A percentile compares a stretch with the other conserved stretches of the same genome.
Conservation (phyloP, 23 red algal species). For the Gracilaria caudata region DNA sequence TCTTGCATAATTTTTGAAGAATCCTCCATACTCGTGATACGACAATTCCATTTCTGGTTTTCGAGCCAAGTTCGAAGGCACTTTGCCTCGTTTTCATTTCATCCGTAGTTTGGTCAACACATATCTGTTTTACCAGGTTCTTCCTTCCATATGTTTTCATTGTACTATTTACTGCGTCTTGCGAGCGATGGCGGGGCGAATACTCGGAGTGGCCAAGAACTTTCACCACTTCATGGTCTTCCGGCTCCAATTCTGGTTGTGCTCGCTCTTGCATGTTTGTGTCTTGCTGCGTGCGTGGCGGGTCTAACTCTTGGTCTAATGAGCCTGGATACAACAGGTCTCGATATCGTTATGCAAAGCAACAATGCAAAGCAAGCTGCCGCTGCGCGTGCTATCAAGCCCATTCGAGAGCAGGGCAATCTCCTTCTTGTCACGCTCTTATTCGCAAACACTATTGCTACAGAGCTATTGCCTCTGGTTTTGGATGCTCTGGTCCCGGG, state of each 20-base stretch:
- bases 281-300: constrained; percentile 78
- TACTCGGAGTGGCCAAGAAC: neutral
- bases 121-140: neutral
- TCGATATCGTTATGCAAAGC: constrained; percentile 81
- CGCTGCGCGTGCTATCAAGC: constrained; percentile 77
- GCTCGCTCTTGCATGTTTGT: constrained; percentile 74
- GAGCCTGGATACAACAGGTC: constrained; percentile 82
- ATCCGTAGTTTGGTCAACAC: neutral
- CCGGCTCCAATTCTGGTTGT: constrained; percentile 56
- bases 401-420: constrained; percentile 96
- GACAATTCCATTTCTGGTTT: neutral
- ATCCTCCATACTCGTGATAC: neutral
- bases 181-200: neutral
- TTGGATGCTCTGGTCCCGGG: constrained; percentile 79
- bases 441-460: constrained; percentile 87
- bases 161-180: neutral
- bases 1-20: constrained; percentile 4
- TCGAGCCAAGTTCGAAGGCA: neutral
- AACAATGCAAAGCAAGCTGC: constrained; percentile 62
- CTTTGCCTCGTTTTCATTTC: neutral
- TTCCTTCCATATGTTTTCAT: constrained; percentile 6
- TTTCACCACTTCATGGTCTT: constrained; percentile 55
- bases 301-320: constrained; percentile 95
- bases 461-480: constrained; percentile 82
- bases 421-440: constrained; percentile 91